Base-by-base conservation (phyloP, 2,329 filamentous ascomycete species). In the Clonostachys sp. region DNA sequence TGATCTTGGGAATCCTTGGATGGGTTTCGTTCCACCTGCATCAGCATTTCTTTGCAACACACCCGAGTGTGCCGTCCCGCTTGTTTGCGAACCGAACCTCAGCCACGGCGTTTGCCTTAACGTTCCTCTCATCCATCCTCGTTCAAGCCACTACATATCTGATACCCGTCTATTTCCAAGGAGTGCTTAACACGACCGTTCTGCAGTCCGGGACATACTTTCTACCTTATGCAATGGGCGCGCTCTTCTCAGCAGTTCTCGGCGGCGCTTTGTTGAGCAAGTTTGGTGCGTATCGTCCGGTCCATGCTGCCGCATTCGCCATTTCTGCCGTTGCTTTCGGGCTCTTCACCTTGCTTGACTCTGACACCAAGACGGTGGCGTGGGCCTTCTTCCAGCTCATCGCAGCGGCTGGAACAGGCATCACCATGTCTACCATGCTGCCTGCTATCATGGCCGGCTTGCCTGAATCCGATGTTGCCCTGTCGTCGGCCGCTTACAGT, bases 151-250 rank as follows among this genome's bases (percentile, higher is more conserved):
- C 58, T 4, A 55, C 62, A 43, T 70, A 64, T 55, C 74, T 74
- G 49, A 44, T 74, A 1, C 71, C 73, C 0, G 49, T 77, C 2
- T 77, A 75, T 52, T 76, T 76, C 51, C 71, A 77, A 45, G 62
- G 60, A 1, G 67, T 76, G 0, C 56, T 59, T 5, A 44, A 56
- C 2, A 58, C 61, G 5, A 56, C 60, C 0, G 63, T 73, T 0
- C 50, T 57, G 0, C 51, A 59, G 0, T 58, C 67, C 0, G 69
- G 65, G 2, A 56, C 68, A 1, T 53, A 61, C 13, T 46, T 68
- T 33, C 59, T 72, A 36, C 55, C 62, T 35, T 52, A 57, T 1
- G 9, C 24, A 30, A 46, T 65, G 1, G 57, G 63, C 13, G 57
- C 55, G 2, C 54, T 68, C 18, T 59, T 63, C 0, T 52, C 58